Evolutionary conservation across 164 flowering plant species (phyloP), one percentile per base, ranked within the genome.

Genomic region (Macadamia tetraphylla): DNA sequence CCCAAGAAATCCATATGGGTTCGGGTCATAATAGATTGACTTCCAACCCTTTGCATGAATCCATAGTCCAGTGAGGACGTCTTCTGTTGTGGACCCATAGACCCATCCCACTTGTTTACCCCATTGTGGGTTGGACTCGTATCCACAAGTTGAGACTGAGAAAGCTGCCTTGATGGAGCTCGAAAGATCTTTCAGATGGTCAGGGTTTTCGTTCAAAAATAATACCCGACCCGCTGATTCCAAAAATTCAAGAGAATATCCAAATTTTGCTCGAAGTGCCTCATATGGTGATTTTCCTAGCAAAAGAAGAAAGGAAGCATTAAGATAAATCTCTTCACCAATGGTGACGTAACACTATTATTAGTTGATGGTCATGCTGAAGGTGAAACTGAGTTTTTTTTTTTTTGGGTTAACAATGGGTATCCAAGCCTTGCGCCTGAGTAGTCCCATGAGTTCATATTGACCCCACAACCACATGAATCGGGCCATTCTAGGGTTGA

Each of bases 41-140:
- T 29, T 68, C 87, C 90, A 87, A 0, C 90, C 94, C 55, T 44
- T 79, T 2, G 65, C 49, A 58, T 89, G 91, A 59, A 89, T 86
- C 29, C 17, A 53, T 4, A 83, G 29, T 7, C 91, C 87, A 0
- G 94, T 86, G 23, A 81, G 71, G 0, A 81, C 57, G 52, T 89
- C 92, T 60, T 86, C 91, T 0, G 79, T 66, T 15, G 73, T 23
- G 0, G 90, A 81, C 44, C 91, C 94, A 64, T 89, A 87, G 0
- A 79, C 49, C 87, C 80, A 86, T 6, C 95, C 92, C 31, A 82
- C 89, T 80, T 80, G 71, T 12, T 46, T 42, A 9, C 91, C 94
- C 94, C 94, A 86, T 1, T 15, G 5, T 29, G 87, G 80, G 13
- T 73, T 70, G 63, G 46, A 15, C 67, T 88, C 94, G 44, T 86